A percentile compares a stretch with the other conserved stretches of the same genome.
Evolutionary conservation across 805 yeast species (phyloP).

Genomic region (Metschnikowia vanudenii): DNA sequence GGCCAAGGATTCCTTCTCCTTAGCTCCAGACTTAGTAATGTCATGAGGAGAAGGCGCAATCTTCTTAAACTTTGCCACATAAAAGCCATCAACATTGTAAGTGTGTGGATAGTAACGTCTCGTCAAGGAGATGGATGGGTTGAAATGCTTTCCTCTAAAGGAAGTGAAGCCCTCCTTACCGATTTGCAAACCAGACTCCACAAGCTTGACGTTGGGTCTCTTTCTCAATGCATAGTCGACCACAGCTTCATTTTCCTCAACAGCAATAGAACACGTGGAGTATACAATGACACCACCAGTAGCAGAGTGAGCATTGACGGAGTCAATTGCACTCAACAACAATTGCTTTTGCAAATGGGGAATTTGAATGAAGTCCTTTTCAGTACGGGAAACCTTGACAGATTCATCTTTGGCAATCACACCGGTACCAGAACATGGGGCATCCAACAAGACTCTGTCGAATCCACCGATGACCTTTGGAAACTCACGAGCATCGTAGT

Average conservation of each 20-base stretch:
- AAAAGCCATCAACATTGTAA: slow-evolving; percentile 97
- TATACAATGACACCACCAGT: slow-evolving; percentile 94
- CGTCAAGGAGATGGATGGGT: slow-evolving; percentile 71
- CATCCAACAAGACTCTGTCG: slow-evolving; percentile 91
- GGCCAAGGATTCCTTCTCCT: slow-evolving; percentile 79
- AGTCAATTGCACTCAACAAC: slow-evolving; percentile 90
- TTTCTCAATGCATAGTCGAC: slow-evolving; percentile 96
- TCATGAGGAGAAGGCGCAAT: slow-evolving; percentile 83
- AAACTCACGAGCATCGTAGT: slow-evolving; percentile 97
- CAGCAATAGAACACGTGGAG: slow-evolving; percentile 97
- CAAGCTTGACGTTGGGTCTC: slow-evolving; percentile 93
- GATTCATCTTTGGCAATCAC: slow-evolving; percentile 96
- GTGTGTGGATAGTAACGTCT: slow-evolving; percentile 98
- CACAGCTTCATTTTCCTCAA: slow-evolving; percentile 97
- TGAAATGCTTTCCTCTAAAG: slow-evolving; percentile 89
- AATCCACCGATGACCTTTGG: slow-evolving; percentile 98
- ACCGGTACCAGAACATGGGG: slow-evolving; percentile 99
- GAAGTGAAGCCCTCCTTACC: slow-evolving; percentile 96
- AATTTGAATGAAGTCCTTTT: slow-evolving; percentile 92
- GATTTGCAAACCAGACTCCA: slow-evolving; percentile 86
- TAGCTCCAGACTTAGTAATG: slow-evolving; percentile 81
- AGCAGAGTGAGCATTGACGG: slow-evolving; percentile 88
- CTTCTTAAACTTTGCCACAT: slow-evolving; percentile 94
- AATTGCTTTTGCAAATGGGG: slow-evolving; percentile 96
- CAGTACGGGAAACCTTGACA: slow-evolving; percentile 90